Conservation (phyloP, 257 asterid species). For the Datura wrightii region DNA sequence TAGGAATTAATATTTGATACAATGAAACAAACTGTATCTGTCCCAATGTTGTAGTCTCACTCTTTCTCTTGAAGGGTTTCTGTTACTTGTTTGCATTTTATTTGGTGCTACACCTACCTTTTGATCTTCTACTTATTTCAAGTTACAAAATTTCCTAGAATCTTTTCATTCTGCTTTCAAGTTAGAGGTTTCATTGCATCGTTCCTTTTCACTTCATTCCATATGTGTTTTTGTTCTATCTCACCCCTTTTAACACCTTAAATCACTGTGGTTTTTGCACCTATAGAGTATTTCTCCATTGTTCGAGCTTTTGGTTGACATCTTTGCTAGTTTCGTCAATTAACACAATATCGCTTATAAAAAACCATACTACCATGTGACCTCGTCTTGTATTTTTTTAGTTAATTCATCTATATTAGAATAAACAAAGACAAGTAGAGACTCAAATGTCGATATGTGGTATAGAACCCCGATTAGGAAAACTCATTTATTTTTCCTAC, state of each 20-base stretch:
- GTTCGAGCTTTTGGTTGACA: not conserved
- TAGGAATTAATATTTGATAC: not conserved
- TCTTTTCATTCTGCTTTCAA: not conserved
- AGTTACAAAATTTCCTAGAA: not conserved
- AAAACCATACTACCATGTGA: not conserved
- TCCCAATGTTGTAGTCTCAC: not conserved
- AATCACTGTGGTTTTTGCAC: not conserved
- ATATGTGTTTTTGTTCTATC: not conserved
- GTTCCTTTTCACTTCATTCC: not conserved
- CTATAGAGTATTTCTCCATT: constrained; percentile 1
- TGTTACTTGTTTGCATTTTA: not conserved
- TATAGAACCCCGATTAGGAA: not conserved
- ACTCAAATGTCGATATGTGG: not conserved
- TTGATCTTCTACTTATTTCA: constrained; percentile 17
- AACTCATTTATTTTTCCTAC: not conserved
- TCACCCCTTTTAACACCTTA: not conserved
- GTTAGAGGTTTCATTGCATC: constrained; percentile 6
- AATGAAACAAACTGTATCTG: not conserved
- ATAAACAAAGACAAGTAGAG: not conserved
- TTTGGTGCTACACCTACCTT: constrained; percentile 7
- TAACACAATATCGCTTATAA: not conserved
- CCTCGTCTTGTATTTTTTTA: not conserved
- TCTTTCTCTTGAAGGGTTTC: constrained; percentile 12
- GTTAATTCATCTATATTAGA: not conserved
- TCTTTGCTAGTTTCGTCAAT: not conserved